Evolutionary conservation across 257 asterid genomes (phyloP).

Genomic region (Salvia hispanica): DNA sequence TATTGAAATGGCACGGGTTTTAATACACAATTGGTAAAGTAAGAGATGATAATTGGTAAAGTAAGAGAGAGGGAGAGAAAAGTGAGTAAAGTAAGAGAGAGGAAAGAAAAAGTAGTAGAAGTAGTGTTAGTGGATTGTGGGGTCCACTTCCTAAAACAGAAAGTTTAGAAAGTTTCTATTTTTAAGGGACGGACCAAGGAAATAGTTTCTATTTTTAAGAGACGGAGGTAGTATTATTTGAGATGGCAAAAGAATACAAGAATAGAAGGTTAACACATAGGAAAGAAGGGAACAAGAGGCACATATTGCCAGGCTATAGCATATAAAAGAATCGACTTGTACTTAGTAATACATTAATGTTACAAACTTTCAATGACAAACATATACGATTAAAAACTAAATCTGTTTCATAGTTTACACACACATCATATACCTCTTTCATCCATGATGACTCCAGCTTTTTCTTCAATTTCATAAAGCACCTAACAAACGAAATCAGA

Average conservation of each 20-base stretch:
- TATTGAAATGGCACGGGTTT: no score
- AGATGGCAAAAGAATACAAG: neutral
- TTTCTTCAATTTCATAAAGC: constrained; percentile 83
- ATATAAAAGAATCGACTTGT: constrained; percentile 6
- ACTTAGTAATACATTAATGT: neutral
- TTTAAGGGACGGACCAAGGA: no score
- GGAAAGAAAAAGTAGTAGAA: no score
- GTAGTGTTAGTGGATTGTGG: no score
- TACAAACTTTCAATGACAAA: neutral
- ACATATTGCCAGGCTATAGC: neutral
- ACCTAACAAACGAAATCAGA: constrained; percentile 45
- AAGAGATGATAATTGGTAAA: no score
- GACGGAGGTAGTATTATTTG: no score
- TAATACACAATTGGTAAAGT: no score
- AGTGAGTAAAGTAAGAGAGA: no score
- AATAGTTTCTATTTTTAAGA: no score
- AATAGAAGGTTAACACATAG: constrained; percentile 5
- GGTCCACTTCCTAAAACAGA: no score
- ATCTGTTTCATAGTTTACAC: neutral
- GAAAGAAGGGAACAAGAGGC: neutral
- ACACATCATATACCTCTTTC: constrained; percentile 67
- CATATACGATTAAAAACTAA: neutral
- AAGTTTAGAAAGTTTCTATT: no score
- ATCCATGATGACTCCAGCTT: constrained; percentile 77
- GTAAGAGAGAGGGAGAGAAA: no score